Conservation (phyloP, 2,329 filamentous ascomycete species). For the Paecilomyces variotii region DNA sequence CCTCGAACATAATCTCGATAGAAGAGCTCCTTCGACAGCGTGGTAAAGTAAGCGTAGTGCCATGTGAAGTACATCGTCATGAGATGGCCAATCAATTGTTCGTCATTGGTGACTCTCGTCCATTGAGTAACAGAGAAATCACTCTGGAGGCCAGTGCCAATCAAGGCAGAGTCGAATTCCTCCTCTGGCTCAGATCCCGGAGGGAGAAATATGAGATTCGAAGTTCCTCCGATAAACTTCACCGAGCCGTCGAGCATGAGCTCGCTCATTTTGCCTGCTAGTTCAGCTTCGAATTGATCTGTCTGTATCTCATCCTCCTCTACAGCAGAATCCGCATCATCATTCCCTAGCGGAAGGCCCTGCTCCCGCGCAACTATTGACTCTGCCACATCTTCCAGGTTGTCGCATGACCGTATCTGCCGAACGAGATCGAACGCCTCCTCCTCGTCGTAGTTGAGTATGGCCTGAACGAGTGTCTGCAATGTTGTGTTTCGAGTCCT, state of each 20-base stretch:
- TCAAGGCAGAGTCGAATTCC: constrained; percentile 28
- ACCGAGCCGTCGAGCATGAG: constrained; percentile 78
- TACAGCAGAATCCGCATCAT: constrained; percentile 17
- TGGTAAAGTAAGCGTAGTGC: constrained; percentile 96
- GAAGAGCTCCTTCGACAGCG: constrained; percentile 77
- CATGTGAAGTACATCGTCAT: constrained; percentile 98
- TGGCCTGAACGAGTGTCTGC: constrained; percentile 85
- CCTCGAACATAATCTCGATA: constrained; percentile 76
- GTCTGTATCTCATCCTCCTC: constrained; percentile 35
- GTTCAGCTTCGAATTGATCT: constrained; percentile 61
- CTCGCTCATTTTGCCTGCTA: constrained; percentile 90
- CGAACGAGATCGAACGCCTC: constrained; percentile 74
- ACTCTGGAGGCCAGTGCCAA: constrained; percentile 40
- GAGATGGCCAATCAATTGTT: constrained; percentile 71
- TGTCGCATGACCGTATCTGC: constrained; percentile 80
- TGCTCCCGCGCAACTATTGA: constrained; percentile 48
- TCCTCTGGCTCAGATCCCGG: constrained; percentile 40
- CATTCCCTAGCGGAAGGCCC: constrained; percentile 35
- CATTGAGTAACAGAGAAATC: constrained; percentile 73
- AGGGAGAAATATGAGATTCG: constrained; percentile 77
- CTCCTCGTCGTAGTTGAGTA: constrained; percentile 83
- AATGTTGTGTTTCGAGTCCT: constrained; percentile 82
- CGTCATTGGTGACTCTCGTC: constrained; percentile 77
- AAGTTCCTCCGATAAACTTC: constrained; percentile 88
- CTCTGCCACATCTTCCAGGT: constrained; percentile 56